phyloP scores from a whole-genome alignment of 164 flowering plant species.

The Litsea cubeba region DNA sequence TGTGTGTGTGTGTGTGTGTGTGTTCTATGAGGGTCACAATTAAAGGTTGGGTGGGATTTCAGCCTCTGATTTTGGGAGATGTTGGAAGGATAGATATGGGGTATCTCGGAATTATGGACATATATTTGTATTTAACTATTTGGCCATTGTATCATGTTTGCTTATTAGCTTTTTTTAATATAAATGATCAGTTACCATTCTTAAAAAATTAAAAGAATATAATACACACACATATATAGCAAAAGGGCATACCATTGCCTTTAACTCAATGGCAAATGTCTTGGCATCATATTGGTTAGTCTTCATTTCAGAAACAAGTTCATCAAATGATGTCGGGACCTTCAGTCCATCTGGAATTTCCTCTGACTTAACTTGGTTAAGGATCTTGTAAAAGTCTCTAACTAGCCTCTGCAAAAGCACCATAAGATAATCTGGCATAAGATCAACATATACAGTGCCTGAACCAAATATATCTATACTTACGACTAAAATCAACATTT shows the following conservation, averaged over 20 bases:
- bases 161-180: too few relatives aligned
- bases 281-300: slow-evolving; percentile 70
- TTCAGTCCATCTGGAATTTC: slow-evolving; percentile 68
- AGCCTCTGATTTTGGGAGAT: too few relatives aligned
- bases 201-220: not conserved
- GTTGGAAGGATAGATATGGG: too few relatives aligned
- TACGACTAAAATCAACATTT: not conserved
- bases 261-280: slow-evolving; percentile 68
- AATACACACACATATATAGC: not conserved
- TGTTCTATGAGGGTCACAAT: too few relatives aligned
- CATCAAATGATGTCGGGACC: slow-evolving; percentile 67
- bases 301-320: slow-evolving; percentile 79
- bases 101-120: too few relatives aligned
- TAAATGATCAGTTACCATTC: too few relatives aligned
- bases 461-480: slow-evolving; percentile 1
- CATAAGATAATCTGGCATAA: slow-evolving; percentile 13
- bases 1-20: too few relatives aligned
- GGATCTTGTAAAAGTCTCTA: slow-evolving; percentile 70
- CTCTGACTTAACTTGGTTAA: slow-evolving; percentile 69
- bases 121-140: too few relatives aligned
- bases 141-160: too few relatives aligned
- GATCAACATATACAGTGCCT: not conserved
- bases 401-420: slow-evolving; percentile 64
- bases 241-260: slow-evolving; percentile 64
- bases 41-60: too few relatives aligned